phyloP scores from a whole-genome alignment of 805 yeast genomes.

The Deakozyma indianensis region DNA sequence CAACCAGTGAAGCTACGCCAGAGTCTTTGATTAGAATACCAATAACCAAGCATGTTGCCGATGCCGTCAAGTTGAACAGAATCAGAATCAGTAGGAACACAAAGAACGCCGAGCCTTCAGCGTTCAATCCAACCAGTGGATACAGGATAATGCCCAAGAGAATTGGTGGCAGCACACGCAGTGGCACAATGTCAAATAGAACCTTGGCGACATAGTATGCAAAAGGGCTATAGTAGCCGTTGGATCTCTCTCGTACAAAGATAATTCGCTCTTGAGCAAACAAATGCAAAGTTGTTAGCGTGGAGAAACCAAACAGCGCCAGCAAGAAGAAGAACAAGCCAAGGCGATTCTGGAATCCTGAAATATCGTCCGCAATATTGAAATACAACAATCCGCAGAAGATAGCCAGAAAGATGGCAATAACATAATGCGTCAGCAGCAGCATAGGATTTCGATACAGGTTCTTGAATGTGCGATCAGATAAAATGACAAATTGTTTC shows the following conservation, averaged over 20 bases:
- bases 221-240: constrained; percentile 80
- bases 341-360: constrained; percentile 91
- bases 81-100: constrained; percentile 57
- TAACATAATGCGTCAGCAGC: constrained; percentile 68
- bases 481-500: constrained; percentile 57
- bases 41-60: constrained; percentile 71
- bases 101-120: constrained; percentile 60
- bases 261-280: constrained; percentile 81
- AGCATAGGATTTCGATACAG: constrained; percentile 84
- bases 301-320: constrained; percentile 86
- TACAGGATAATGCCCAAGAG: constrained; percentile 66
- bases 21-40: constrained; percentile 82
- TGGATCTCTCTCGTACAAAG: constrained; percentile 85
- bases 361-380: constrained; percentile 71
- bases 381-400: constrained; percentile 81
- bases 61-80: constrained; percentile 73
- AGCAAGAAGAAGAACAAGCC: constrained; percentile 86
- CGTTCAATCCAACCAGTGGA: constrained; percentile 79
- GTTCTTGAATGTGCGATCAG: constrained; percentile 82
- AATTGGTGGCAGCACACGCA: constrained; percentile 85
- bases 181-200: constrained; percentile 81
- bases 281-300: constrained; percentile 81
- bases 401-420: constrained; percentile 62
- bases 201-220: constrained; percentile 80
- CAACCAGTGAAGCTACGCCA: constrained; percentile 82